phyloP scores from a whole-genome alignment of 2,329 filamentous ascomycete species.

The Penicillium sp. region DNA sequence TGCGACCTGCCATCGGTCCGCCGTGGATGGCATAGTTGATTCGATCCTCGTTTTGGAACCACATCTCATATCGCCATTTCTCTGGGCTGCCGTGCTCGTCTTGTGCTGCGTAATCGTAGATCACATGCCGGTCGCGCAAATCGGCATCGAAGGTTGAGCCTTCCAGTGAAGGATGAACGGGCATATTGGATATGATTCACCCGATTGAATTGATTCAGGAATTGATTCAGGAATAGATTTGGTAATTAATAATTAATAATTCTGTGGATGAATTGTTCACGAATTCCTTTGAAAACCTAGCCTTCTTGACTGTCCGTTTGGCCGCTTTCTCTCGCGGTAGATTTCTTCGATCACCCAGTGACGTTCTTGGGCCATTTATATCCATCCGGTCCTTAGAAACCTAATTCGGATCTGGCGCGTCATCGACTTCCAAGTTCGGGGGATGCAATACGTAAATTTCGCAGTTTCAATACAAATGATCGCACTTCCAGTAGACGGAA shows the following conservation, averaged over 20 bases:
- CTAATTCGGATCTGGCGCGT: neutral
- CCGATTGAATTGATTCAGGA: neutral
- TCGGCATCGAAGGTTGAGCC: constrained; percentile 50
- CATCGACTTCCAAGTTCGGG: neutral
- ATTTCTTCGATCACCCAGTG: too few species aligned
- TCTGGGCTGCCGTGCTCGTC: constrained; percentile 52
- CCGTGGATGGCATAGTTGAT: constrained; percentile 62
- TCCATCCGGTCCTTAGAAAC: too few species aligned
- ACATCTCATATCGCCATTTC: constrained; percentile 64
- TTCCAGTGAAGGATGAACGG: constrained; percentile 18
- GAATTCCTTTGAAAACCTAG: too few species aligned
- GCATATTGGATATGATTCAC: constrained; percentile 15
- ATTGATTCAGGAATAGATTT: neutral
- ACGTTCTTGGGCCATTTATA: too few species aligned
- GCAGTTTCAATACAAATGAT: too few species aligned
- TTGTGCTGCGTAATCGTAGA: constrained; percentile 59
- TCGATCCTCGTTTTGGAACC: constrained; percentile 58
- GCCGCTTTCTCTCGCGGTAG: too few species aligned
- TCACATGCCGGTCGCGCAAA: constrained; percentile 54
- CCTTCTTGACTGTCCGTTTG: neutral
- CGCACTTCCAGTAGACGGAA: too few species aligned
- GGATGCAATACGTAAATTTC: neutral
- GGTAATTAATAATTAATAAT: neutral
- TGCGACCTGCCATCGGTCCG: constrained; percentile 58
- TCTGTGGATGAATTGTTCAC: neutral